Conservation (phyloP, 352 stramenopile genomes). For the Globisporangium cystogenes region DNA sequence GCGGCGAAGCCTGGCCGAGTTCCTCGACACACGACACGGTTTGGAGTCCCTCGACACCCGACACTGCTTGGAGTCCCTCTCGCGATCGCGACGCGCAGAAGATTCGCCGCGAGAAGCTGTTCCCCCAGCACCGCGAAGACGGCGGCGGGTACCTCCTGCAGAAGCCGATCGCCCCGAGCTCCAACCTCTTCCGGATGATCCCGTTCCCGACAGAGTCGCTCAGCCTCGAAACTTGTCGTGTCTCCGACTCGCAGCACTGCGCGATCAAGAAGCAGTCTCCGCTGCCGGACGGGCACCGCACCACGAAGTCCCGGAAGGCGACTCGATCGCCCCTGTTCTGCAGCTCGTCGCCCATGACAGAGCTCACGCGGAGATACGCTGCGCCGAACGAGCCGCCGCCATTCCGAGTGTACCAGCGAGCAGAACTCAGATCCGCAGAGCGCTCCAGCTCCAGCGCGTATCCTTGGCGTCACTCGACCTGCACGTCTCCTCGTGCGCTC, state of each 20-base stretch:
- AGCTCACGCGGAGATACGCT: slow-evolving; percentile 7
- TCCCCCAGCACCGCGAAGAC: slow-evolving; percentile 11
- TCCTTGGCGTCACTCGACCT: background rate
- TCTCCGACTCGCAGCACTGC: background rate
- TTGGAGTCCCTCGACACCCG: background rate
- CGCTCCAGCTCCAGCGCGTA: background rate
- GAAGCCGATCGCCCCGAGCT: slow-evolving; percentile 3
- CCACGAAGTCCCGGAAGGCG: slow-evolving; percentile 2
- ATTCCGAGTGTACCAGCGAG: background rate
- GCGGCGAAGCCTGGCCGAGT: slow-evolving; percentile 2
- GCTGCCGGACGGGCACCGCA: slow-evolving; percentile 7
- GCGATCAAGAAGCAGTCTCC: slow-evolving; percentile 11
- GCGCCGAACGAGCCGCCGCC: background rate
- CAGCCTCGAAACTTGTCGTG: slow-evolving; percentile 1
- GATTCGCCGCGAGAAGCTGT: slow-evolving; percentile 17
- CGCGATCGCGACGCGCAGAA: background rate
- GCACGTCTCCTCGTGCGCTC: background rate
- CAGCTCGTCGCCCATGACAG: slow-evolving; percentile 10
- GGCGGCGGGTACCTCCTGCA: background rate
- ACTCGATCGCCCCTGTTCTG: background rate
- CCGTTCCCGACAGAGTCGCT: slow-evolving; percentile 11
- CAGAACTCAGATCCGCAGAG: background rate
- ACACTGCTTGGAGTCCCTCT: too few species aligned
- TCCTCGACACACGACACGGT: background rate
- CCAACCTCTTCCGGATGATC: slow-evolving; percentile 10